Evolutionary conservation across 2,329 filamentous ascomycete species (phyloP), one percentile per base, ranked within the genome.

Genomic region (Penicillium sp.): DNA sequence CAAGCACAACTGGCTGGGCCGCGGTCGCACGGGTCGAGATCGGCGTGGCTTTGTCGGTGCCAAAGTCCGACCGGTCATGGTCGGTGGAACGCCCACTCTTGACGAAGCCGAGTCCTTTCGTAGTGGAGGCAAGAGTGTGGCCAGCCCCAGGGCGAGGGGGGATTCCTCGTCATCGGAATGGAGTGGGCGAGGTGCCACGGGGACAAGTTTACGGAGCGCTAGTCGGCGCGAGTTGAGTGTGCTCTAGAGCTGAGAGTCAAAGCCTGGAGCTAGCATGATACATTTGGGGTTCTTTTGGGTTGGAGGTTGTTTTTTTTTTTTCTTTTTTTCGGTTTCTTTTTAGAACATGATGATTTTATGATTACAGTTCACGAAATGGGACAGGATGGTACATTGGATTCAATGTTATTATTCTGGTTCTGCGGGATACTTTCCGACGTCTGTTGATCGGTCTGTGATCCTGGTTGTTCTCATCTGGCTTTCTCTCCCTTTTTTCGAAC

Each of bases 1-100:
- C 52, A 98, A 97, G 71, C 82, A 96, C 61, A 98, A 98, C 68
- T 98, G 93, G 93, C 78, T 98, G 1, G 91, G 91, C 0, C 77
- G 93, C 40, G 91, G 91, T 0, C 75, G 93, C 33, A 97, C 90
- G 3, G 93, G 93, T 0, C 77, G 93, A 54, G 94, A 97, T 67
- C 75, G 93, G 45, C 81, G 89, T 55, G 93, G 93, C 0, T 91
- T 96, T 64, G 90, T 97, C 0, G 90, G 90, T 0, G 79, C 79
- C 37, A 79, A 76, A 62, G 67, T 75, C 39, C 66, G 67, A 3
- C 66, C 68, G 32, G 57, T 59, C 11, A 61, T 65, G 45, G 60
- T 64, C 27, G 56, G 57, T 8, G 55, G 56, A 13, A 52, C 56
- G 12, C 53, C 59, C 13, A 49, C 56, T 3, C 57, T 59, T 36